Evolutionary conservation across 2,329 filamentous ascomycete species (phyloP), one percentile per base, ranked within the genome.

Genomic region (Talaromyces verruculosus): DNA sequence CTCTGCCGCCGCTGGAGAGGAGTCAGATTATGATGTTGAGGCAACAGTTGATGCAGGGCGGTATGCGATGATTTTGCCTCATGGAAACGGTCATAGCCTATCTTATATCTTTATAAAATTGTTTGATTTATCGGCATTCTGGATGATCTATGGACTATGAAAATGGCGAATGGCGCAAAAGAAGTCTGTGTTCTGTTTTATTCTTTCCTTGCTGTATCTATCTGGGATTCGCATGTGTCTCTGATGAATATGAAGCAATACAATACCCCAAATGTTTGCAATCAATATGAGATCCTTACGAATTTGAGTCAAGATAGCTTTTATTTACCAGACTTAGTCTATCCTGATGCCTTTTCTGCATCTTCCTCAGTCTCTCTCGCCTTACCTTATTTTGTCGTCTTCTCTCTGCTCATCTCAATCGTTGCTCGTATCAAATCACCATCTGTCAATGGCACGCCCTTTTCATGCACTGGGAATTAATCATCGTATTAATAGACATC

Each of bases 11-110:
- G 43, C 85, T 87, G 22, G 89, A 95, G 73, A 85, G 90, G 63
- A 86, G 87, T 67, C 92, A 97, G 77, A 89, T 98, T 64, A 85
- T 97, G 81, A 84, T 89, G 43, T 81, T 97, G 65, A 85, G 92
- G 64, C 88, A 89, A 69, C 84, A 86, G 64, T 84, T 91, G 71
- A 82, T 82, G 73, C 76, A 78, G 64, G 70, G 76, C 43, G 76
- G 70, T 17, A 75, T 78, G 75, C 73, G 77, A 63, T 78, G 61
- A 63, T 63, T 30, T 30, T 13, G n/a, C 41, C 22, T n/a, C 30
- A 5, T 17, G 19, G 28, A 51, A 17, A 25, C 10, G 19, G 10
- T 5, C n/a, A 47, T 7, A 10, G 10, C 33, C 15, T 45, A 45
- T 71, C 67, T 63, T 35, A n/a, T 47, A 30, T 47, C 30, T 45